phyloP scores from a whole-genome alignment of 148 eudicot genomes.

The Fagopyrum tataricum region DNA sequence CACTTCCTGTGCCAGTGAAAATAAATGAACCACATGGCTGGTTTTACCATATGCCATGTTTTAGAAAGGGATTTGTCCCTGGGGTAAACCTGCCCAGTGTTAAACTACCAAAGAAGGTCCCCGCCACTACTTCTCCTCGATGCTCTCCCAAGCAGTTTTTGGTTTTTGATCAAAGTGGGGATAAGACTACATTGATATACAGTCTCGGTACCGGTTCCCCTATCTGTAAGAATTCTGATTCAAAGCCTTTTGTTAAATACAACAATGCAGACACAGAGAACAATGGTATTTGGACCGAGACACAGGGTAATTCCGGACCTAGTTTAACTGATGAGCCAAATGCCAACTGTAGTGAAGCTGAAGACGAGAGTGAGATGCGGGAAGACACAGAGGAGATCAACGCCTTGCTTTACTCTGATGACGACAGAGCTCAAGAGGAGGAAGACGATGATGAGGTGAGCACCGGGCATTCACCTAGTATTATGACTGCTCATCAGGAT shows the following conservation, averaged over 20 bases:
- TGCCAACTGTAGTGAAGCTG: constrained; percentile 26
- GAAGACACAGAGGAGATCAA: constrained; percentile 87
- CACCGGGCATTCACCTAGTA: constrained; percentile 87
- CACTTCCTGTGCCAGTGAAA: constrained; percentile 25
- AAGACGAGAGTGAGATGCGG: constrained; percentile 46
- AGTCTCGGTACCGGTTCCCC: constrained; percentile 43
- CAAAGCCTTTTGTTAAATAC: constrained; percentile 22
- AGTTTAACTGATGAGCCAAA: constrained; percentile 29
- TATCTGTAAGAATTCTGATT: constrained; percentile 27
- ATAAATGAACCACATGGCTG: constrained; percentile 40
- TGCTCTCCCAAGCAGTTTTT: constrained; percentile 57
- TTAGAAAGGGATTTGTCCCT: constrained; percentile 33
- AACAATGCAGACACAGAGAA: background rate
- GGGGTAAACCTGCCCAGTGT: constrained; percentile 12
- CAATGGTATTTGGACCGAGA: background rate
- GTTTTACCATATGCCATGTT: constrained; percentile 43
- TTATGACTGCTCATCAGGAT: constrained; percentile 36
- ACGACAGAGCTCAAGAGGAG: constrained; percentile 38
- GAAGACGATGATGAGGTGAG: constrained; percentile 73
- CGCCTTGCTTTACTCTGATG: constrained; percentile 84
- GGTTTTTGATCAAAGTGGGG: constrained; percentile 84
- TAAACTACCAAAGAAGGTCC: constrained; percentile 12
- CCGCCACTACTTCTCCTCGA: constrained; percentile 19
- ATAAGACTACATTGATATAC: constrained; percentile 64
- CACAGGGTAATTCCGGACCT: constrained; percentile 20